Evolutionary conservation across 805 yeast species (phyloP).

Genomic region (Clavispora fructus): DNA sequence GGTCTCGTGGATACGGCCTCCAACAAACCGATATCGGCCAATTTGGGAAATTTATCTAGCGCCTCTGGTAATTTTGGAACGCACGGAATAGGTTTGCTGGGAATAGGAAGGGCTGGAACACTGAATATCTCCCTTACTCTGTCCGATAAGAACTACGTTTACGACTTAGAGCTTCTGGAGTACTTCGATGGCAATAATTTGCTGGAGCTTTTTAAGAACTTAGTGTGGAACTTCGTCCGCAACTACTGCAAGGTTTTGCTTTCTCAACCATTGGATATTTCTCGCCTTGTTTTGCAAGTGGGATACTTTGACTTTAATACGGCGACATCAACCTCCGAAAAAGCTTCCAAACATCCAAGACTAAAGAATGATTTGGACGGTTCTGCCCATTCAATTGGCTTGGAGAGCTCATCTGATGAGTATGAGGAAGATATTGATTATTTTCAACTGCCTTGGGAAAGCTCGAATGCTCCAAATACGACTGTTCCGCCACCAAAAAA

Average conservation of each 20-base stretch:
- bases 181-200: slow-evolving; percentile 57
- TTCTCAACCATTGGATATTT: slow-evolving; percentile 86
- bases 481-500: background rate
- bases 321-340: background rate
- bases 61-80: slow-evolving; percentile 8
- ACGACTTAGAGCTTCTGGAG: slow-evolving; percentile 62
- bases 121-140: slow-evolving; percentile 7
- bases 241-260: slow-evolving; percentile 65
- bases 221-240: slow-evolving; percentile 56
- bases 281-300: slow-evolving; percentile 72
- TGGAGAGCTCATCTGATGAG: background rate
- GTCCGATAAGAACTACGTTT: slow-evolving; percentile 38
- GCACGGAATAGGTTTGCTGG: slow-evolving; percentile 2
- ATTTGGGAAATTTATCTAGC: slow-evolving; percentile 15
- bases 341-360: background rate
- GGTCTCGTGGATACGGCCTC: slow-evolving; percentile 51
- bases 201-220: slow-evolving; percentile 49
- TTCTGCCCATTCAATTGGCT: background rate
- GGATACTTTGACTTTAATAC: slow-evolving; percentile 48
- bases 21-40: slow-evolving; percentile 29
- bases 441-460: slow-evolving; percentile 21
- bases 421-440: slow-evolving; percentile 31
- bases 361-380: background rate
- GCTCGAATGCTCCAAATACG: background rate
- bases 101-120: slow-evolving; percentile 2